These are phyloP conservation scores for Persicaria tinctoria DNA, from an alignment of 148 eudicot genomes.

Conservation along the genomic window DNA sequence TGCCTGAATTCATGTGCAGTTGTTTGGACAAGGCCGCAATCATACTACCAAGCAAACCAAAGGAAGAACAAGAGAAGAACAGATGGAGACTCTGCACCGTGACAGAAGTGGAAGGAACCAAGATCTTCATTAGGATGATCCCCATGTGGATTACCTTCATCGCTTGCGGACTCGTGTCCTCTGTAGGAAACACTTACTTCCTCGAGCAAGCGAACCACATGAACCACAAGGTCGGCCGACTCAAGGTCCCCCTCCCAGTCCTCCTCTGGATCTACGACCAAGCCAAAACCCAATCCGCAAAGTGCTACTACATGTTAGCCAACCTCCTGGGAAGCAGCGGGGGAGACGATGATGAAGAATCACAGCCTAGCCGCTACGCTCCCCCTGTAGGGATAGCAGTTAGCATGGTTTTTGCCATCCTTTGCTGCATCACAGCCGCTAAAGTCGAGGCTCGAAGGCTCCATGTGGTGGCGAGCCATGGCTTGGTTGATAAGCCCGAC, in stretches of 20 bases:
- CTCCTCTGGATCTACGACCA: slow-evolving; percentile 24
- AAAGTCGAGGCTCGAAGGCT: slow-evolving; percentile 36
- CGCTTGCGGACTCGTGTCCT: slow-evolving; percentile 26
- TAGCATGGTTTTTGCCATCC: slow-evolving; percentile 26
- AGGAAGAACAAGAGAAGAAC: slow-evolving; percentile 19
- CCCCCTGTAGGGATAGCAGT: slow-evolving; percentile 22
- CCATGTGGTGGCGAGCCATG: slow-evolving; percentile 18
- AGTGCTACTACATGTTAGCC: neutral
- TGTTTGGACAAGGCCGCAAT: slow-evolving; percentile 47
- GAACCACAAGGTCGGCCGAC: slow-evolving; percentile 29
- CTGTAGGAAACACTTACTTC: slow-evolving; percentile 45
- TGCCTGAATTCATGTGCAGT: slow-evolving; percentile 4
- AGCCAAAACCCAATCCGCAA: neutral
- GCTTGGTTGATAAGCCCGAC: slow-evolving; percentile 26
- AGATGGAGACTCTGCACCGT: slow-evolving; percentile 39
- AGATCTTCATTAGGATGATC: slow-evolving; percentile 27
- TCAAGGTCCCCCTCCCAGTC: slow-evolving; percentile 26
- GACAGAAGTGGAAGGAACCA: slow-evolving; percentile 40
- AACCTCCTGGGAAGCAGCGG: neutral
- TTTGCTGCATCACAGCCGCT: slow-evolving; percentile 47
- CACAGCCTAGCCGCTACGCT: neutral
- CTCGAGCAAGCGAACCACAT: slow-evolving; percentile 41
- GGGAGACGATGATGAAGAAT: too few relatives aligned
- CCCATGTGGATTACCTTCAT: slow-evolving; percentile 43
- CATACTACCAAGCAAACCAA: slow-evolving; percentile 15